Evolutionary conservation across 106 monocot genomes (phyloP), one percentile per base, ranked within the genome.

Genomic region (Phalaenopsis equestris): DNA sequence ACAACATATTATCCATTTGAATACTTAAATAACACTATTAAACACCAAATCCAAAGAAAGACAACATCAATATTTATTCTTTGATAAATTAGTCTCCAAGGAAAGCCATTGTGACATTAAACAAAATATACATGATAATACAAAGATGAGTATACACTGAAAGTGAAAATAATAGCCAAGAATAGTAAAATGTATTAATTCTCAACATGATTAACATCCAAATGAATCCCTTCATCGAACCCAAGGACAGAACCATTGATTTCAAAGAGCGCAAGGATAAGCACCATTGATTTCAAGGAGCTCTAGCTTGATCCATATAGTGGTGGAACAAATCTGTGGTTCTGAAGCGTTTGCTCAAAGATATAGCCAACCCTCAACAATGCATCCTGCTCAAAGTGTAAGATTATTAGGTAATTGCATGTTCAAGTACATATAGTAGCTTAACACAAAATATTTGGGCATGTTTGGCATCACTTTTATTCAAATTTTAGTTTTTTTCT

Each of bases 281-380:
- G 30, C 30, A 30, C 30, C 30, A 47, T 47, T 47, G 10, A 47
- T 47, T 47, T 57, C 17, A 8, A 57, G 12, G 18, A 61, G n/a
- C 39, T 70, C 15, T 70, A 70, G 0, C 3, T 70, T 1, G 30
- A 37, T 70, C 70, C 30, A 70, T 14, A 70, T 2, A 70, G 12
- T 37, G 70, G 92, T 11, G 97, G 97, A 79, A 90, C 65, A 81
- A 90, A 97, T 78, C 84, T 88, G 57, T 67, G 61, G 65, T 79
- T 83, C 75, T 87, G 90, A 18, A 92, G 88, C 2, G 94, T 89
- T 84, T 94, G 94, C 81, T 94, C 92, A 82, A 97, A 97, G 12
- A 94, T 85, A 73, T 97, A 93, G 10, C 96, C 96, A 19, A 92
- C 85, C 82, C 78, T 87, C 41, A 97, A 83, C 83, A 97, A 82